Conservation (phyloP, 805 yeast species). For the Saccharomycopsis olivae region DNA sequence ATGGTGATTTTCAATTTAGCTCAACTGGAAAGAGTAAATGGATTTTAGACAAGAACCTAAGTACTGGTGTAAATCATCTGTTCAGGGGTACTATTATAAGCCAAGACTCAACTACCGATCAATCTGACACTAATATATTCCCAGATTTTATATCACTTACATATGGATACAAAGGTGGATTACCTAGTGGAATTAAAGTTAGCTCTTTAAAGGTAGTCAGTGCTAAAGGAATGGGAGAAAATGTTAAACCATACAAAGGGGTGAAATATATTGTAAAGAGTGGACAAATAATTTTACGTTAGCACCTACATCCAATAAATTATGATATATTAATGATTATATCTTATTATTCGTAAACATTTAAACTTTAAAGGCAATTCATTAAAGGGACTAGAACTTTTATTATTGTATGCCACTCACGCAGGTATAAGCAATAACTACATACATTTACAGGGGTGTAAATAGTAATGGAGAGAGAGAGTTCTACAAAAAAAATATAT, state of each 20-base stretch:
- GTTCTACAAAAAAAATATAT: too few relatives aligned
- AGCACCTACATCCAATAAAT: too few relatives aligned
- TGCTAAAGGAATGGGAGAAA: conserved; percentile 46
- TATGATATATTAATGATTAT: too few relatives aligned
- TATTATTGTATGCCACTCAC: too few relatives aligned
- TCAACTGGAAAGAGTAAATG: conserved; percentile 50
- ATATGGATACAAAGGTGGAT: conserved; percentile 53
- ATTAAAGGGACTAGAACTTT: too few relatives aligned
- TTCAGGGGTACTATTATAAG: conserved; percentile 48
- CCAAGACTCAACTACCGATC: conserved; percentile 17
- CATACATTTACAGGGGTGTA: too few relatives aligned
- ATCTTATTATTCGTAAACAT: too few relatives aligned
- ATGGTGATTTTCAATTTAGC: conserved; percentile 61
- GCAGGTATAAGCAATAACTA: too few relatives aligned
- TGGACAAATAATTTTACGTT: conserved; percentile 45
- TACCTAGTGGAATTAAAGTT: conserved; percentile 69
- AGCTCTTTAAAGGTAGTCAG: conserved; percentile 49
- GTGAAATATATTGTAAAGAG: conserved; percentile 69
- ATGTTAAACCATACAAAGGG: conserved; percentile 78
- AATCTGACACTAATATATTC: conserved; percentile 19
- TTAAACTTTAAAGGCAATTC: too few relatives aligned
- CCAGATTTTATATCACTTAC: conserved; percentile 39
- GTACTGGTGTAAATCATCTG: conserved; percentile 57
- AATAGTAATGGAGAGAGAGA: too few relatives aligned
- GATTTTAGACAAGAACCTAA: conserved; percentile 49